phyloP scores from a whole-genome alignment of 2,329 filamentous ascomycete genomes.

The Fusarium tupiense region DNA sequence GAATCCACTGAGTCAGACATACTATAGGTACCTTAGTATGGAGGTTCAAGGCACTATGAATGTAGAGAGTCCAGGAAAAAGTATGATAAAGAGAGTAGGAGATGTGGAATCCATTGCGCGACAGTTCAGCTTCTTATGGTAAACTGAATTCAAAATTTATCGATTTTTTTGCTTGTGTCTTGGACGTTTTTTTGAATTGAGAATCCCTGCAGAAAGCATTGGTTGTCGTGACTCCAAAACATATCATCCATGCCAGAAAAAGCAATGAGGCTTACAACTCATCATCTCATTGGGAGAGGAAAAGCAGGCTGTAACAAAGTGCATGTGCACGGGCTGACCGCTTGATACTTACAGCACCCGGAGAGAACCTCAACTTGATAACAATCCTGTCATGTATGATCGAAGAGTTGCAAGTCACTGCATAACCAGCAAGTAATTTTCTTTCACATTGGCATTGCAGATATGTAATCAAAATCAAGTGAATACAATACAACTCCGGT shows the following conservation, averaged over 20 bases:
- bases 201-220: neutral
- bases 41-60: fast-evolving
- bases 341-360: neutral
- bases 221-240: neutral
- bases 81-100: fast-evolving
- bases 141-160: neutral
- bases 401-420: neutral
- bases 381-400: neutral
- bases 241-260: neutral
- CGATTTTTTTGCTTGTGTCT: neutral
- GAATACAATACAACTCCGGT: neutral
- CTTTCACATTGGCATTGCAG: neutral
- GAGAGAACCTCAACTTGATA: neutral
- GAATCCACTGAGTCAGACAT: neutral
- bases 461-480: neutral
- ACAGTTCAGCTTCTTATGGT: neutral
- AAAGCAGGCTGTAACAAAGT: neutral
- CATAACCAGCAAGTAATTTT: neutral
- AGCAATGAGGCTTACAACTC: neutral
- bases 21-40: fast-evolving
- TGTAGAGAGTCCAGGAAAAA: fast-evolving
- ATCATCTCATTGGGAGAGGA: neutral
- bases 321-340: neutral
- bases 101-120: too few relatives aligned
- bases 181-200: neutral